Conservation (phyloP, 805 yeast genomes). For the Komagataella kurtzmanii region DNA sequence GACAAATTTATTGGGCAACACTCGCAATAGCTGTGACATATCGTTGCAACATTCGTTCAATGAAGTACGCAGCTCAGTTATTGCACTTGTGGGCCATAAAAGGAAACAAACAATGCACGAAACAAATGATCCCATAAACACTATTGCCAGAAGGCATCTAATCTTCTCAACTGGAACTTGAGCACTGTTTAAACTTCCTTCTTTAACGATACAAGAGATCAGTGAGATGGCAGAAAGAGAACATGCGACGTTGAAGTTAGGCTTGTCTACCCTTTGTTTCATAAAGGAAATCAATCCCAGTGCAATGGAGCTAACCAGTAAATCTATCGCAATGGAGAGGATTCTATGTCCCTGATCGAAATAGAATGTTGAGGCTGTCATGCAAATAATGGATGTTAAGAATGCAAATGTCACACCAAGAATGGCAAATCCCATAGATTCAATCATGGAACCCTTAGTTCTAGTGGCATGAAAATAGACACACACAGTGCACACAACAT, state of each 20-base stretch:
- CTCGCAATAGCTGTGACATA: conserved; percentile 34
- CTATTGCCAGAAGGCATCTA: conserved; percentile 40
- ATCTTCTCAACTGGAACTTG: conserved; percentile 42
- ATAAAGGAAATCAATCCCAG: conserved; percentile 56
- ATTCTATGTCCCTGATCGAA: conserved; percentile 31
- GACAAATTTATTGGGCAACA: conserved; percentile 34
- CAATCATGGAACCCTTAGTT: conserved; percentile 70
- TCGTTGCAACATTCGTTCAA: conserved; percentile 37
- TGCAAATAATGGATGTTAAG: conserved; percentile 34
- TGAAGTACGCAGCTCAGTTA: conserved; percentile 24
- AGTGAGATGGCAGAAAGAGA: conserved; percentile 61
- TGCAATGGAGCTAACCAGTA: conserved; percentile 37
- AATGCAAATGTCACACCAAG: conserved; percentile 41
- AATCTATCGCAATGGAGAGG: conserved; percentile 37
- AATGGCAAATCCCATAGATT: conserved; percentile 50
- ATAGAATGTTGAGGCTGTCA: conserved; percentile 33
- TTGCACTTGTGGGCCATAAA: conserved; percentile 53
- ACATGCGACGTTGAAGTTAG: conserved; percentile 72
- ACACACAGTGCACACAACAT: conserved; percentile 69
- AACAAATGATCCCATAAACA: conserved; percentile 43
- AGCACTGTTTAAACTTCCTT: conserved; percentile 52
- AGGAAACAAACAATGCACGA: conserved; percentile 49
- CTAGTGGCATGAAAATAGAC: conserved; percentile 80
- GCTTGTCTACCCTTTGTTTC: conserved; percentile 54
- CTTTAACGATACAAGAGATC: conserved; percentile 60